Evolutionary conservation across 495 filamentous ascomycete species (phyloP).

Genomic region (Penicillium canariense): DNA sequence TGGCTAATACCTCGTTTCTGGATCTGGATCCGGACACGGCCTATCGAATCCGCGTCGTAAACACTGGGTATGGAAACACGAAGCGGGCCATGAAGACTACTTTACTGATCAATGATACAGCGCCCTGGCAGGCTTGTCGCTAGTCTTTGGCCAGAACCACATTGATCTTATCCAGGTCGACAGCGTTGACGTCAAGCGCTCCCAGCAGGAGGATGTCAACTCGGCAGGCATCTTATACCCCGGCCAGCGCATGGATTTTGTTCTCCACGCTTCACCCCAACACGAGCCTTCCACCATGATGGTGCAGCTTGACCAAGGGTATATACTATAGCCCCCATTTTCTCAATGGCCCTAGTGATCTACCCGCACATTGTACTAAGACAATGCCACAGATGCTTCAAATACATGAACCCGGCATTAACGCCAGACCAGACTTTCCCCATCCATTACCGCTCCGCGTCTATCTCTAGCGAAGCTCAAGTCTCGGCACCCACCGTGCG

Average conservation of each 20-base stretch:
- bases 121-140: slow-evolving; percentile 42
- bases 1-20: slow-evolving; percentile 22
- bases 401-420: slow-evolving; percentile 45
- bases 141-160: slow-evolving; percentile 28
- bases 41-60: slow-evolving; percentile 37
- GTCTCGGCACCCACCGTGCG: slow-evolving; percentile 6
- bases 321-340: neutral
- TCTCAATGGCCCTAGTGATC: no score
- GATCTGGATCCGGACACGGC: slow-evolving; percentile 13
- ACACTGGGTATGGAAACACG: slow-evolving; percentile 34
- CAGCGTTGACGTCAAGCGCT: slow-evolving; percentile 31
- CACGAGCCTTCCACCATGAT: slow-evolving; percentile 24
- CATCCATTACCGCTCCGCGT: slow-evolving; percentile 14
- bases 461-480: neutral
- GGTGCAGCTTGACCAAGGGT: slow-evolving; percentile 46
- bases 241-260: slow-evolving; percentile 50
- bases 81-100: no score
- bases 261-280: slow-evolving; percentile 23
- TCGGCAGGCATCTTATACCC: slow-evolving; percentile 47
- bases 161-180: slow-evolving; percentile 43
- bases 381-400: slow-evolving; percentile 41
- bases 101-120: slow-evolving; percentile 18
- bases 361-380: no score
- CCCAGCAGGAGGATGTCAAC: slow-evolving; percentile 15
- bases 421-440: slow-evolving; percentile 41